Evolutionary conservation across 2,329 filamentous ascomycete species (phyloP).

Genomic region (Orbilia brochopaga): DNA sequence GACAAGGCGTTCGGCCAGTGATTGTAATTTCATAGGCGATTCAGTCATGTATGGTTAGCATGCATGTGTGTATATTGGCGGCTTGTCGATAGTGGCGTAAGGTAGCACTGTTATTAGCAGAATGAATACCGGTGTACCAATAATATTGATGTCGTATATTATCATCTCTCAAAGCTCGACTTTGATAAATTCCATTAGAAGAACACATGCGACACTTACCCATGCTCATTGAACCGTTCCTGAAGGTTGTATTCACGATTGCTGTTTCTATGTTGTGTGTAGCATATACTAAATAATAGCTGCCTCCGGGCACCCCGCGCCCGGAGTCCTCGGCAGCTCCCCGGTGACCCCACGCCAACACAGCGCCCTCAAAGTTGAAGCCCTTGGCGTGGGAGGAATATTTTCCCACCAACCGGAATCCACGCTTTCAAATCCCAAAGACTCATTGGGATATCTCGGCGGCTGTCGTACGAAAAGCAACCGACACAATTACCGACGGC

Average conservation of each 20-base stretch:
- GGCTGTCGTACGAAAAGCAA: slow-evolving; percentile 18
- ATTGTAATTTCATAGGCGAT: slow-evolving; percentile 12
- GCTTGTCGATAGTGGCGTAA: too few species aligned
- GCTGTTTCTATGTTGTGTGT: neutral
- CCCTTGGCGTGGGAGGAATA: slow-evolving; percentile 30
- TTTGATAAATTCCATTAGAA: too few species aligned
- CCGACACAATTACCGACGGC: neutral
- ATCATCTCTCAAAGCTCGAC: too few species aligned
- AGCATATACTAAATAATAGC: neutral
- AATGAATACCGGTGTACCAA: too few species aligned
- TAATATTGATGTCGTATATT: too few species aligned
- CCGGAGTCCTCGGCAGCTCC: slow-evolving; percentile 36
- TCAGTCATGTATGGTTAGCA: slow-evolving; percentile 16
- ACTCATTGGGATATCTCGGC: slow-evolving; percentile 32
- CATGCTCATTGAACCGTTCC: too few species aligned
- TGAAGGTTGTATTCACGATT: too few species aligned
- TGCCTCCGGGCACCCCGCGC: slow-evolving; percentile 33
- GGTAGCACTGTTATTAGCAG: too few species aligned
- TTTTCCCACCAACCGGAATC: slow-evolving; percentile 49
- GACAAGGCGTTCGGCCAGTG: slow-evolving; percentile 68
- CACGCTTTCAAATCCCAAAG: slow-evolving; percentile 15
- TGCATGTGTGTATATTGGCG: slow-evolving; percentile 26
- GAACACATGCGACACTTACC: too few species aligned
- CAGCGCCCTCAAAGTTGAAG: slow-evolving; percentile 29
- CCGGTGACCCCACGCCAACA: slow-evolving; percentile 47